Evolutionary conservation across 441 rosid species (phyloP), one percentile per base, ranked within the genome.

Genomic region (Croton laevigatus): DNA sequence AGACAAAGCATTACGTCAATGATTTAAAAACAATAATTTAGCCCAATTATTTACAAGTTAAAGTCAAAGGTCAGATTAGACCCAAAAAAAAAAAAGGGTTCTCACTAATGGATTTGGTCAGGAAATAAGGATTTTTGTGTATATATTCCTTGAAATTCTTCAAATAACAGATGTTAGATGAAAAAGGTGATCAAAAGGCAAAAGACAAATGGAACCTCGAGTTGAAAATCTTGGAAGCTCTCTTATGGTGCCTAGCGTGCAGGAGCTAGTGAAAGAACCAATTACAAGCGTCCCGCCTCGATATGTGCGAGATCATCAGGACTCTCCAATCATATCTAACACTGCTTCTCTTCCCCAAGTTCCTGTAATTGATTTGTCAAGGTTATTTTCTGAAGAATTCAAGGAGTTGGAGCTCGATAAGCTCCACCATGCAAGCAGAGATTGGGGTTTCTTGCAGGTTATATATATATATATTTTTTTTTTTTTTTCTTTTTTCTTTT

Each of bases 371-470:
- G 79, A 81, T 49, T 0, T 76, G 66, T 17, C 20, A 2, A 73
- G 32, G 46, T 52, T 81, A 13, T 19, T 49, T 46, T 44, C 61
- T 10, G 19, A n/a, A 3, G 68, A 76, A 13, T 57, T 32, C n/a
- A 37, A 9, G 65, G 65, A 65, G 6, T 51, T 69, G 2, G 85
- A 81, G 36, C 46, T 69, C 3, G 57, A 52, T 8, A 72, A 57
- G 45, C 17, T 80, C 19, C 75, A 80, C 57, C n/a, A 0, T 13
- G 81, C 84, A 0, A 69, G 77, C 76, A 72, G 53, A 62, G 75
- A 78, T 3, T 81, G 73, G 81, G 84, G 79, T 44, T 78, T 81
- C 74, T 81, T 81, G 48, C 81, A 81, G 79, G 81, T 80, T 2
- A 27, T 27, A 27, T 27, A 27, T 27, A 27, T 27, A 27, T 27